Base-by-base conservation (phyloP, 1,284 basidiomycete species). In the Leccinum subrobustum region DNA sequence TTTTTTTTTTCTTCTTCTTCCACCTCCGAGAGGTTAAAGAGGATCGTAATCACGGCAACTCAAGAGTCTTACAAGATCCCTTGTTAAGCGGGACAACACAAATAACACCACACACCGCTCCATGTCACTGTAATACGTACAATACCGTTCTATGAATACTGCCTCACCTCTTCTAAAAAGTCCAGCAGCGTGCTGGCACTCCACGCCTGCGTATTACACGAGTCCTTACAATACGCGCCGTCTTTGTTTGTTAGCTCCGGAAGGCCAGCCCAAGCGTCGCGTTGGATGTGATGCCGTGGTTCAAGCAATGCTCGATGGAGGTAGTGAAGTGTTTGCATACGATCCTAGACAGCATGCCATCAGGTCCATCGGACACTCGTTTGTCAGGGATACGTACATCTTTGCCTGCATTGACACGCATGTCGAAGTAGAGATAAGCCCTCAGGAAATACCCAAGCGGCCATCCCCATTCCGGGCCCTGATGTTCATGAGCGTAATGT, bases 371-470 rank as follows among this genome's bases (percentile, higher is more conserved):
- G 51, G 51, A 18, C 37, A 42, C 29, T 48, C 55, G 14, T 23
- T n/a, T 48, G 9, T 23, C 53, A 33, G 44, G 9, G 44, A 4
- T 44, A 79, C 88, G 66, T 61, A 93, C 92, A 72, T 85, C 72
- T 70, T 86, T 85, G 29, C 90, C 90, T 9, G 71, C 75, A 2
- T 86, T 88, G 18, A 78, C 80, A 20, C 75, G 75, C 3, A 78
- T 84, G 70, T 96, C 92, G 73, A 97, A 97, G 70, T 91, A 77
- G 55, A 97, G 82, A 76, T 94, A 96, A 0, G 96, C 95, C 56
- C 93, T 88, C 65, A 99, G 78, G 83, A 97, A 98, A 80, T 95
- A 98, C 9, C 96, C 96, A 55, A 93, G 78, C 9, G 95, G 93
- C 92, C 93, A 96, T 12, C 89, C 91, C 95, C 94, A 97, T 74